phyloP scores from a whole-genome alignment of 1,139 yeast genomes.

The Magnusiomyces paraingens region DNA sequence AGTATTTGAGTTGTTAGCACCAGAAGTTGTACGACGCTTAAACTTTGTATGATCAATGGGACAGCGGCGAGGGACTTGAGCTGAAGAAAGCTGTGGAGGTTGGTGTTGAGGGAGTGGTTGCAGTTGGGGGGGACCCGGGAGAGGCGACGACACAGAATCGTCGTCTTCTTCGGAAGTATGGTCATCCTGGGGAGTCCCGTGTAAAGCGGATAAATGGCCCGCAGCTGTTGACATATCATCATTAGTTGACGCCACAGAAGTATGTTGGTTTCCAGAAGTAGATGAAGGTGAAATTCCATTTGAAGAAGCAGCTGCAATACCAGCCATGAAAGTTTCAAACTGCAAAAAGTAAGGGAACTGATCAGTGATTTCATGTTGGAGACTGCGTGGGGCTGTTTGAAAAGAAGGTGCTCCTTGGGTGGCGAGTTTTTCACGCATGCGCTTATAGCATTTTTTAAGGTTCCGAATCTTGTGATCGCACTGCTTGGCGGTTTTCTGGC shows the following conservation, averaged over 20 bases:
- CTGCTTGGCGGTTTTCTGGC: slow-evolving; percentile 16
- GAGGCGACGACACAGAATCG: background rate
- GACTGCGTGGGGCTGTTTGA: slow-evolving; percentile 4
- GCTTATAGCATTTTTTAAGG: slow-evolving; percentile 15
- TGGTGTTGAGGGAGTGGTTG: background rate
- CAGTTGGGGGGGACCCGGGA: background rate
- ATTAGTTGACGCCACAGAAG: no score
- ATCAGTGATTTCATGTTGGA: slow-evolving; percentile 12
- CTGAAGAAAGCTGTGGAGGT: background rate
- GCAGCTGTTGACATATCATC: no score
- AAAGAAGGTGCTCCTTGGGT: slow-evolving; percentile 2
- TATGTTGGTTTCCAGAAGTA: no score
- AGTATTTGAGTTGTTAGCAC: background rate
- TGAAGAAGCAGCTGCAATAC: background rate
- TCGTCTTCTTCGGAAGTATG: background rate
- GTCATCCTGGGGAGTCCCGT: background rate
- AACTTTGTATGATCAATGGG: background rate
- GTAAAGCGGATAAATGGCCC: background rate
- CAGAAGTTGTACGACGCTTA: background rate
- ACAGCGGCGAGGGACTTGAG: background rate
- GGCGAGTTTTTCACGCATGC: slow-evolving; percentile 11
- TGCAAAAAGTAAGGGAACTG: slow-evolving; percentile 15
- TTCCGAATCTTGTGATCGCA: slow-evolving; percentile 17
- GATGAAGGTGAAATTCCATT: background rate
- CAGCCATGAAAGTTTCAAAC: slow-evolving; percentile 14